Base-by-base conservation (phyloP, 768 basidiomycete genomes). In the Peribolospora baueri region DNA sequence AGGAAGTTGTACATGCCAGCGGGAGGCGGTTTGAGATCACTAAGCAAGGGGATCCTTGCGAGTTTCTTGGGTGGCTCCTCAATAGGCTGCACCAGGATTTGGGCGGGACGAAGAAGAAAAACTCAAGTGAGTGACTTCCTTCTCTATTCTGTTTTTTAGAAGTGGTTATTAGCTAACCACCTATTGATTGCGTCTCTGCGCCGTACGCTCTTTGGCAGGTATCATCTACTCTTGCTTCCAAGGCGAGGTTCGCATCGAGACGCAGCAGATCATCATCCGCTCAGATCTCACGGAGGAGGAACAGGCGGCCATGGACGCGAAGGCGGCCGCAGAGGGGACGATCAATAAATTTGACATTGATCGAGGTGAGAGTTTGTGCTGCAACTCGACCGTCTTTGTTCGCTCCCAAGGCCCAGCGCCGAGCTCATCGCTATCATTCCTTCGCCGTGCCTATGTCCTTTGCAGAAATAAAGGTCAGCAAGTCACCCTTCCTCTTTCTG, bases 61-160 rank as follows among this genome's bases (percentile, higher is more conserved):
- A 95, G 62, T 98, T 97, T 64, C 68, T 98, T 47, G 79, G 85
- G 40, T 98, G 93, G 93, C 66, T 98, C 59, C 73, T 98, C 53
- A 97, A 97, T 68, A 78, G 77, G 50, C 74, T 97, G 47, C 93
- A 98, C 67, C 78, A 79, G 67, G 90, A 95, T 69, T 68, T 88
- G 61, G 87, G 88, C 6, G 93, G 93, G n/a, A 79, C 77, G n/a
- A 91, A 81, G 67, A 91, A 80, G 72, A 77, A 74, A 61, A 78
- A 81, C 59, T 91, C 87, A 1, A 95, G 90, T 87, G 63, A 63
- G 82, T 73, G 25, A 25, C 51, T 53, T 53, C 41, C 52, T 52
- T 54, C 51, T 51, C 51, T 36, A 49, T 51, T 53, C 55, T 57
- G 62, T 52, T n/a, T 42, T 36, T 40, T 48, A 25, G 25, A 25